phyloP scores from a whole-genome alignment of 495 filamentous ascomycete genomes.

The Aspergillus olivimuriae region DNA sequence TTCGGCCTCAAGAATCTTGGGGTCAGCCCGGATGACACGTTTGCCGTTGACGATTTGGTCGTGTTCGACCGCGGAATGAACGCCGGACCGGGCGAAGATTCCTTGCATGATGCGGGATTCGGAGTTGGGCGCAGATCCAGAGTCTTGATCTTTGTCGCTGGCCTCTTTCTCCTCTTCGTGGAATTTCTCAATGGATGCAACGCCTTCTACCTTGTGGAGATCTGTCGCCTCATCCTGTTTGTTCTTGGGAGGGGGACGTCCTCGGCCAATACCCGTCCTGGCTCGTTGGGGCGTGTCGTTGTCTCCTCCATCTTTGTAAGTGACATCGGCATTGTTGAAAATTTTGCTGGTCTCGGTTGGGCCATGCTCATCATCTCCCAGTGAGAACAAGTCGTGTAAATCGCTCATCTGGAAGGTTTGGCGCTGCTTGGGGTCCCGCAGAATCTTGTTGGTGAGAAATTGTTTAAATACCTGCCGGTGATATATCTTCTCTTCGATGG shows the following conservation, averaged over 20 bases:
- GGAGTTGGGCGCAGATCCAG: constrained; percentile 34
- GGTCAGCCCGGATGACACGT: constrained; percentile 57
- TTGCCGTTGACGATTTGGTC: constrained; percentile 76
- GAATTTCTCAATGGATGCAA: constrained; percentile 53
- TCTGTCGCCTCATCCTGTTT: too few relatives aligned
- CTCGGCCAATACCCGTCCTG: constrained; percentile 9
- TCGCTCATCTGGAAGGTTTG: constrained; percentile 80
- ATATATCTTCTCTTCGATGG: constrained; percentile 98
- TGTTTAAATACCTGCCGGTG: constrained; percentile 98
- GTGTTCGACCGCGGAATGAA: constrained; percentile 81
- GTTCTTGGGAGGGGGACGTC: too few relatives aligned
- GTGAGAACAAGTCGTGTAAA: constrained; percentile 82
- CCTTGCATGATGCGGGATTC: constrained; percentile 73
- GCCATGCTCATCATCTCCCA: constrained; percentile 61
- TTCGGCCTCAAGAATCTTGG: constrained; percentile 69
- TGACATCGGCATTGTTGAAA: constrained; percentile 77
- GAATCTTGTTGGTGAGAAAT: constrained; percentile 88
- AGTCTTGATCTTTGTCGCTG: constrained; percentile 24
- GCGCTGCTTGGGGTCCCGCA: constrained; percentile 84
- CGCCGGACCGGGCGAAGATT: constrained; percentile 76
- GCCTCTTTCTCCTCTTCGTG: constrained; percentile 33
- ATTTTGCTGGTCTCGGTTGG: constrained; percentile 76
- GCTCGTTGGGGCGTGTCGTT: constrained; percentile 13
- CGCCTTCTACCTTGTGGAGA: constrained; percentile 48
- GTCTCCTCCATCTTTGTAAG: constrained; percentile 34